Base-by-base conservation (phyloP, 1,284 basidiomycete genomes). In the Mixia osmundae region DNA sequence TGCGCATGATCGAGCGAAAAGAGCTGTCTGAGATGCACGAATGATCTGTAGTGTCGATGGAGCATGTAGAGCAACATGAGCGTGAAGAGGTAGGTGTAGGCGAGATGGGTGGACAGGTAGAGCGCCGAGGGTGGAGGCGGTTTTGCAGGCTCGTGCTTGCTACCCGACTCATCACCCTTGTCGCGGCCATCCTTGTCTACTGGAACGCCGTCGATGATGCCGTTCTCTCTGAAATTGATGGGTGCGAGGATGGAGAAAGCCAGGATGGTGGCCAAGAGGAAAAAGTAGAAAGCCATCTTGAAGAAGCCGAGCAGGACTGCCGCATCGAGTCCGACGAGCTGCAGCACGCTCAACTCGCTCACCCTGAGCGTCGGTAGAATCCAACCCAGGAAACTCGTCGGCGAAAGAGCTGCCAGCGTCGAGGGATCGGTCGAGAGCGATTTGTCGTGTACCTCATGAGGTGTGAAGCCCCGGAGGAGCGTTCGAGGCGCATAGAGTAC, bases 261-360 rank as follows among this genome's bases (percentile, higher is more conserved):
- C 41, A 80, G 70, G 30, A 82, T 52, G 1, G 80, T 80, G 53
- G 79, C 76, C n/a, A 57, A 47, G 20, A 72, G 57, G 56, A 95
- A 94, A 21, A 94, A 65, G 51, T 76, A 72, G 56, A 94, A 95
- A 0, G 75, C 71, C 67, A 78, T 94, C 55, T 87, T 85, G 65
- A 85, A 76, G 60, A 97, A 97, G 47, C 73, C 79, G 25, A 97
- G 67, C 46, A 72, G 80, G 48, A 95, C 83, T 4, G 83, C 83
- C 26, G 85, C 89, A 57, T 97, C 89, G 33, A 97, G 60, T 0
- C 89, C 89, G 9, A 95, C 87, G 27, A 89, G 87, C 54, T 95
- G 87, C 0, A 95, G 63, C n/a, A 95, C 73, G 3, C 79, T 77
- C 49, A 78, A 82, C 52, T 95, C 89, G 29, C 79, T 82, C 0